These are phyloP conservation scores for Antitrichia curtipendula DNA, from an alignment of 225 moss, liverwort and hornwort genomes.

Conservation along the genomic window DNA sequence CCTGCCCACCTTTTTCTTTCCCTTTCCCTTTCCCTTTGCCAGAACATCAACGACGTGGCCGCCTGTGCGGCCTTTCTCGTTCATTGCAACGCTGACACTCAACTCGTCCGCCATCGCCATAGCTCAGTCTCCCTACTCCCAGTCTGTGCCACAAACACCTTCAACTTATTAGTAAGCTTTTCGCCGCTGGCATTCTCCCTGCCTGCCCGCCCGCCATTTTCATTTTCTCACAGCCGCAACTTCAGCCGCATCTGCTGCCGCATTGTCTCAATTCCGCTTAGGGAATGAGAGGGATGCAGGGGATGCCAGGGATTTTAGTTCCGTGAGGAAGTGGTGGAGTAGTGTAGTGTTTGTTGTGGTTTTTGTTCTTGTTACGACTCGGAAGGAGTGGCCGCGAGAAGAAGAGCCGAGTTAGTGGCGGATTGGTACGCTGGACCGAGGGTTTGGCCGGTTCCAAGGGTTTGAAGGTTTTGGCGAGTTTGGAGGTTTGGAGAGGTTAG, in stretches of 20 bases:
- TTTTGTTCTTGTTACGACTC: background rate
- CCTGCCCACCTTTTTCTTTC: background rate
- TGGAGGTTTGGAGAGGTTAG: background rate
- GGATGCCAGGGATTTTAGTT: background rate
- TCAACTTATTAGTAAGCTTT: background rate
- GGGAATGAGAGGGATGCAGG: background rate
- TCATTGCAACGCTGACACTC: background rate
- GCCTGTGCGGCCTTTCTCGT: background rate
- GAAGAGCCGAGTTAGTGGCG: background rate
- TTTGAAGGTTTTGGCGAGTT: background rate
- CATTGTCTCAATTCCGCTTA: background rate
- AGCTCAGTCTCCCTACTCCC: background rate
- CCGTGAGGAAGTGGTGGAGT: background rate
- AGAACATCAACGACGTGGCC: constrained; percentile 13
- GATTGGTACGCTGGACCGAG: background rate
- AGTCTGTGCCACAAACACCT: background rate
- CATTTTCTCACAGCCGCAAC: background rate
- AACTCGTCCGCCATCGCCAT: background rate
- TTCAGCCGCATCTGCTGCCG: background rate
- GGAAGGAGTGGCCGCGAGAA: background rate
- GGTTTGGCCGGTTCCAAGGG: background rate
- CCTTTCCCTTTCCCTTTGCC: background rate
- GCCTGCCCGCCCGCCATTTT: background rate
- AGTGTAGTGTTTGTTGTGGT: background rate
- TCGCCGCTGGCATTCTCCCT: background rate